phyloP scores from a whole-genome alignment of 2,329 filamentous ascomycete genomes.

The Sphaerulina populicola region DNA sequence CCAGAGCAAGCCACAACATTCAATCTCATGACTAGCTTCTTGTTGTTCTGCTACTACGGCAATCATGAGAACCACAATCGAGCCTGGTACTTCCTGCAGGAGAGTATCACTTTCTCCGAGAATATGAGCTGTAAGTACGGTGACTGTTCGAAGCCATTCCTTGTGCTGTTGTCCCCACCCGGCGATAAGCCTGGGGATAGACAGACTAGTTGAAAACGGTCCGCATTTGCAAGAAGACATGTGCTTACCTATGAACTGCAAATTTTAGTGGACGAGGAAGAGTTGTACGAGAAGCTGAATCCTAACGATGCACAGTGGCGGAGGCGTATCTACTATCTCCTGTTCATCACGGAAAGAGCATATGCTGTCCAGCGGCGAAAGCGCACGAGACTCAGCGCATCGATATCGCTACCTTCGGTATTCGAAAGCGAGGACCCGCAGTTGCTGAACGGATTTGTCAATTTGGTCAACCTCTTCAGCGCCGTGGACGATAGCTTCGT shows the following conservation, averaged over 20 bases:
- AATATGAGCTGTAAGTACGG: constrained; percentile 19
- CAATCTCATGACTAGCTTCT: constrained; percentile 33
- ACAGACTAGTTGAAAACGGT: no score
- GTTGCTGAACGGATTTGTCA: constrained; percentile 32
- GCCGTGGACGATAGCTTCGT: constrained; percentile 33
- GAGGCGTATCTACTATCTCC: constrained; percentile 31
- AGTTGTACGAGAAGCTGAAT: constrained; percentile 28
- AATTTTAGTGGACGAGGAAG: constrained; percentile 28
- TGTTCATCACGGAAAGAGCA: constrained; percentile 33
- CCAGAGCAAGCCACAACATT: constrained; percentile 26
- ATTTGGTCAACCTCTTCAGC: constrained; percentile 31
- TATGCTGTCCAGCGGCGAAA: constrained; percentile 33
- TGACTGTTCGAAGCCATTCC: no score
- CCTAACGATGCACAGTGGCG: constrained; percentile 31
- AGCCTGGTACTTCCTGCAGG: constrained; percentile 33
- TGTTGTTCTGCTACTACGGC: constrained; percentile 32
- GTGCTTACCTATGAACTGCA: no score
- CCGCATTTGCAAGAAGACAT: no score
- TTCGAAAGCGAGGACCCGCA: constrained; percentile 32
- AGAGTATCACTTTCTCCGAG: constrained; percentile 31
- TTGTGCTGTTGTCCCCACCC: no score
- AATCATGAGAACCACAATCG: constrained; percentile 30
- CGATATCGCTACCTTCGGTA: constrained; percentile 28
- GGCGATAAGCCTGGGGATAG: no score
- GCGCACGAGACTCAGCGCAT: constrained; percentile 28